Percentiles rank a stretch among this genome's conserved stretches.
Conservation (phyloP, 2,329 filamentous ascomycete species). For the Pleoardoris graminearum region DNA sequence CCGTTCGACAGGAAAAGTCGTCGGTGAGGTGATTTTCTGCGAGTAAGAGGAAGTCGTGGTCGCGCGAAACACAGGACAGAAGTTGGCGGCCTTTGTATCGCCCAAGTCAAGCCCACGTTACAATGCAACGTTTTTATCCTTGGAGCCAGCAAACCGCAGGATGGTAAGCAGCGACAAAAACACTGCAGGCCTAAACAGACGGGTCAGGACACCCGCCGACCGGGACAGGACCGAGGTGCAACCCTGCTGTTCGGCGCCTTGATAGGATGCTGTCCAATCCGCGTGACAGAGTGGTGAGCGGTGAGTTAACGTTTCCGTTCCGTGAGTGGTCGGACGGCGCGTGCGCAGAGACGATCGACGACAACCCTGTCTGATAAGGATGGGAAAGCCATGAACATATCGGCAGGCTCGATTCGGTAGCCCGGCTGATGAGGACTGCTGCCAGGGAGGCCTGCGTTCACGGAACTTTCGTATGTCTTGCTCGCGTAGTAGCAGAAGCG, state of each 20-base stretch:
- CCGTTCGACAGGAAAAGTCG: background rate
- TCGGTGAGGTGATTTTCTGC: background rate
- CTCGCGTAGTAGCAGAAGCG: background rate
- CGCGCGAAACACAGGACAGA: background rate
- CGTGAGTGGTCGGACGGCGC: constrained; percentile 7
- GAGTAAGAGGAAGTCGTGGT: background rate
- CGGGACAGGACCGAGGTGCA: background rate
- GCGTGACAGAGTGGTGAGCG: constrained; percentile 8
- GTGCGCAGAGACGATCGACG: constrained; percentile 7
- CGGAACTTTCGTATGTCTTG: background rate
- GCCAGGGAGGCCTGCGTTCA: background rate
- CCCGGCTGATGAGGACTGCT: background rate
- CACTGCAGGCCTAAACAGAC: background rate
- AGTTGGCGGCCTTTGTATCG: constrained; percentile 4
- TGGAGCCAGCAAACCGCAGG: background rate
- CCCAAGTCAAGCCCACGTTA: background rate
- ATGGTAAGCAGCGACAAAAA: background rate
- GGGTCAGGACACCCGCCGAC: constrained; percentile 1
- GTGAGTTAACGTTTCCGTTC: background rate
- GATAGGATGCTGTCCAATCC: constrained; percentile 12
- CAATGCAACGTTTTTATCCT: constrained; percentile 3
- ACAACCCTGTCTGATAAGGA: constrained; percentile 12
- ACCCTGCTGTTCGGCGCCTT: constrained; percentile 8
- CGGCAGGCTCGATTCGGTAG: constrained; percentile 5
- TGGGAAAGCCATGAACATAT: background rate